Evolutionary conservation across 2,329 filamentous ascomycete genomes (phyloP), one percentile per base, ranked within the genome.

Genomic region (Verticillium nubilum): DNA sequence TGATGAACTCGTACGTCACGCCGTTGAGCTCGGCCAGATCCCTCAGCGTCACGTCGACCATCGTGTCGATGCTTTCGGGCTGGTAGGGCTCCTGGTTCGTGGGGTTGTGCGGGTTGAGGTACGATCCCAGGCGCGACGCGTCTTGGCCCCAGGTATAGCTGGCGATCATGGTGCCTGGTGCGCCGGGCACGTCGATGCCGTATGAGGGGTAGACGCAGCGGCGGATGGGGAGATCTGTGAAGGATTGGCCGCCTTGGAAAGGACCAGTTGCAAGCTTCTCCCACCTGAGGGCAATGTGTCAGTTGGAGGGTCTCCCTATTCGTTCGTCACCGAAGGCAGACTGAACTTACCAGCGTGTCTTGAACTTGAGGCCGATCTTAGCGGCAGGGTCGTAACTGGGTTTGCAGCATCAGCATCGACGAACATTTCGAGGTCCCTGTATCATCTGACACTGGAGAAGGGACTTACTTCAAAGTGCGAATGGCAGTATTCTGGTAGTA

Each of bases 171-270:
- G 64, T 64, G 4, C 65, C 65, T 1, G 65, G 62, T 5, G 66
- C 66, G 35, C 54, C 58, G 9, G 56, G 47, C 19, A 65, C 54
- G 55, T 67, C 60, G 7, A 67, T n/a, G 4, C 66, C 66, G 28
- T 72, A 72, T 0, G 71, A 73, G 0, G 70, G 71, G 35, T 73
- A 73, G 1, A 73, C 70, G 1, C 66, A 70, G 25, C 68, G 67
- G 0, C 70, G 67, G 10, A 73, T 66, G 0, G 70, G 70, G 0
- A 73, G 64, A 33, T 73, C 70, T 4, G 71, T 66, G 52, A 59
- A 67, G 26, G 66, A 66, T 35, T 68, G 66, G 0, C 67, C 67
- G 33, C 66, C 67, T 33, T 65, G 47, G 58, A 67, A 67, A 9
- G 62, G 33, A n/a, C 65, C 65, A 1, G 61, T 64, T 1, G 62